Evolutionary conservation across 2,329 filamentous ascomycete species (phyloP).

Genomic region (Chaetomiaceae sp.): DNA sequence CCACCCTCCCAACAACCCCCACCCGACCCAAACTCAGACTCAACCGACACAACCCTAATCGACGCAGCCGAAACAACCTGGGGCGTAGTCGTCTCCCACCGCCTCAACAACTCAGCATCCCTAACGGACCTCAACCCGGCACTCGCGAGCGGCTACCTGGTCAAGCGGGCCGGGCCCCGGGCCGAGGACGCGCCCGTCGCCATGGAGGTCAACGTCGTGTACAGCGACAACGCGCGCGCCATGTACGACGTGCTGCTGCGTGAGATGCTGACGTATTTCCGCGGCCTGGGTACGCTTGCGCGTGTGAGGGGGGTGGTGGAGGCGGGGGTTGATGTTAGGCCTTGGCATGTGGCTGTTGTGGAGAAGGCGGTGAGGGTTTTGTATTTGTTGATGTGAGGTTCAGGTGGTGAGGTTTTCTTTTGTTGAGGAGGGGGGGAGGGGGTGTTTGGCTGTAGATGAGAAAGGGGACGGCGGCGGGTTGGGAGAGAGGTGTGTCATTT

Average conservation of each 20-base stretch:
- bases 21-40: background rate
- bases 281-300: slow-evolving; percentile 64
- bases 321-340: slow-evolving; percentile 56
- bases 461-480: background rate
- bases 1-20: slow-evolving; percentile 33
- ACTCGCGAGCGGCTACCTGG: slow-evolving; percentile 59
- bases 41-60: slow-evolving; percentile 57
- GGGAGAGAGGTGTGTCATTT: background rate
- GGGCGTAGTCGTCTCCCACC: slow-evolving; percentile 65
- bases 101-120: slow-evolving; percentile 55
- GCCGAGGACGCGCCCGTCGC: slow-evolving; percentile 54
- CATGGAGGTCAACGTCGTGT: slow-evolving; percentile 62
- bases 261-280: slow-evolving; percentile 66
- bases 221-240: slow-evolving; percentile 46
- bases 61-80: slow-evolving; percentile 72
- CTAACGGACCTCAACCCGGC: slow-evolving; percentile 52
- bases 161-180: slow-evolving; percentile 56
- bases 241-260: slow-evolving; percentile 60
- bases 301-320: slow-evolving; percentile 60
- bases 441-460: background rate
- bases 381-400: slow-evolving; percentile 54
- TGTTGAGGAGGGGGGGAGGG: background rate
- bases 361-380: slow-evolving; percentile 64
- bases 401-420: background rate
- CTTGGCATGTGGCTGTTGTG: slow-evolving; percentile 72